Conservation (phyloP, 1,284 basidiomycete species). For the Marasmius fiardii region DNA sequence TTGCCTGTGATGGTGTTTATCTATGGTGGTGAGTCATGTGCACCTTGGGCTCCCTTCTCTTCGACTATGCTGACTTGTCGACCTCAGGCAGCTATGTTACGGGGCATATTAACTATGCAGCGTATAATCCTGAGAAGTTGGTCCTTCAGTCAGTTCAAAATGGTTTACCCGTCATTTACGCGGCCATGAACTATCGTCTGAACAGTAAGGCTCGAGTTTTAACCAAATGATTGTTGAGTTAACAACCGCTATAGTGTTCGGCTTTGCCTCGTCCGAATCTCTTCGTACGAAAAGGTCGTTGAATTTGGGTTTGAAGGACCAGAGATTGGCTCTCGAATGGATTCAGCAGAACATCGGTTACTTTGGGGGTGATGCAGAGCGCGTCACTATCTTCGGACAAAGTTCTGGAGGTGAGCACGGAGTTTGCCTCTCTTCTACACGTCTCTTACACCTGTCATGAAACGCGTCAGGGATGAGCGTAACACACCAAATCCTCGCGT, state of each 20-base stretch:
- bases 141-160: conserved; percentile 1
- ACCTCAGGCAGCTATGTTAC: not conserved
- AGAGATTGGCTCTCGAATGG: conserved; percentile 4
- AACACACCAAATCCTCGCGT: conserved; percentile 2
- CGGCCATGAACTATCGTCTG: conserved; percentile 6
- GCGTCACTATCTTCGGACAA: not conserved
- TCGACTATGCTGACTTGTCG: not conserved
- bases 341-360: not conserved
- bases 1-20: conserved; percentile 6
- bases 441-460: not conserved
- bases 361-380: not conserved
- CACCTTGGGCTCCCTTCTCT: not conserved
- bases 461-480: not conserved
- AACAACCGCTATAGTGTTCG: not conserved
- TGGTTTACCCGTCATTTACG: not conserved
- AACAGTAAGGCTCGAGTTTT: not conserved
- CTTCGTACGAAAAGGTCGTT: not conserved
- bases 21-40: conserved; percentile 3
- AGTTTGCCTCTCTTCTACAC: no score
- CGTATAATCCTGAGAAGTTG: not conserved
- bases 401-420: not conserved
- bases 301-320: conserved; percentile 5
- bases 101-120: conserved; percentile 1
- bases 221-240: not conserved
- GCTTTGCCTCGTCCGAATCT: not conserved